phyloP scores from a whole-genome alignment of 2,329 filamentous ascomycete species.

The Cercospora brassicicola region DNA sequence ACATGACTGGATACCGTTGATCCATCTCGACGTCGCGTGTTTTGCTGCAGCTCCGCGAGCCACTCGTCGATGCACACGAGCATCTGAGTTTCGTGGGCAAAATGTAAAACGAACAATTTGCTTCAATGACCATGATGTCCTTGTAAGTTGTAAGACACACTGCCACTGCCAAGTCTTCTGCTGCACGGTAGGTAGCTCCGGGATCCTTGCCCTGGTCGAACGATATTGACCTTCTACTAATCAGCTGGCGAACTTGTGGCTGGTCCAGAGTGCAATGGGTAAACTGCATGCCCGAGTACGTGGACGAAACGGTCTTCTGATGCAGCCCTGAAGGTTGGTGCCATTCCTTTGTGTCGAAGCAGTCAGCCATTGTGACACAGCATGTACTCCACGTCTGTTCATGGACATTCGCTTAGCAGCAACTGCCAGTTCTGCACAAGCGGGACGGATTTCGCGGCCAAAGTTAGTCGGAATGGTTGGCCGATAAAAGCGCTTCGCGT shows the following conservation, averaged over 20 bases:
- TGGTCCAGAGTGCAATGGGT: neutral
- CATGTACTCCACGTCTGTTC: neutral
- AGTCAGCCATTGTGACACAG: slow-evolving; percentile 1
- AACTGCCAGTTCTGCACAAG: neutral
- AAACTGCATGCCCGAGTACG: neutral
- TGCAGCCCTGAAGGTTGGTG: neutral
- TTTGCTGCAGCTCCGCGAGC: neutral
- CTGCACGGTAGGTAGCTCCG: neutral
- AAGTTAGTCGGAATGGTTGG: neutral
- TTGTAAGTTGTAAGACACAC: neutral
- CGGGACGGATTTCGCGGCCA: neutral
- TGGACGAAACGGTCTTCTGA: neutral
- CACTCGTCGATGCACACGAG: neutral
- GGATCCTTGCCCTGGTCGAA: neutral
- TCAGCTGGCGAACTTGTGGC: neutral
- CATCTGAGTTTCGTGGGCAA: neutral
- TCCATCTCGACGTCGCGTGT: neutral
- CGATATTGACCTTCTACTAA: neutral
- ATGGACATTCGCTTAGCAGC: neutral
- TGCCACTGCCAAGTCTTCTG: neutral
- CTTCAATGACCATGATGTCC: neutral
- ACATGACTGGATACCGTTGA: neutral
- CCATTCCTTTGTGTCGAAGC: neutral
- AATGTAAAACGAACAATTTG: neutral
- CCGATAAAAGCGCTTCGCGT: neutral